A percentile compares a stretch with the other conserved stretches of the same genome.
These are phyloP conservation scores for Coemansia sp. DNA, from an alignment of 192 early-diverging fungal genomes.

Conservation along the genomic window DNA sequence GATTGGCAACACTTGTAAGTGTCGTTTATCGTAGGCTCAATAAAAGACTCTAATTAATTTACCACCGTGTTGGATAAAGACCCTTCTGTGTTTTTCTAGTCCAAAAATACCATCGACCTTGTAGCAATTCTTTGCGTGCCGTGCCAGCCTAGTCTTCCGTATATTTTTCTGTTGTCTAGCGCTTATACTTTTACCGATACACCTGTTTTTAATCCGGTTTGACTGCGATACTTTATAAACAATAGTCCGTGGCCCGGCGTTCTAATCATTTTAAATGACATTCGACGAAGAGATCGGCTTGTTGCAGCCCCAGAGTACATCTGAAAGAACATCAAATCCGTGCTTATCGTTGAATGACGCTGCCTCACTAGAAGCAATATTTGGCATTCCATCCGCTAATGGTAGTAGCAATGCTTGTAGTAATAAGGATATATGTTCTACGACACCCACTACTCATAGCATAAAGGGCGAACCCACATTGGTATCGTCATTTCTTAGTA, in stretches of 20 bases:
- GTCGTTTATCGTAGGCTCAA: background rate
- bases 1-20: background rate
- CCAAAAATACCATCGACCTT: background rate
- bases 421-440: background rate
- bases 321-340: background rate
- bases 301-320: conserved; percentile 4
- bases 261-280: background rate
- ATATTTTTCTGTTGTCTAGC: background rate
- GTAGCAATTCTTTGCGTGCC: background rate
- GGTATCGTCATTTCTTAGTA: background rate
- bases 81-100: background rate
- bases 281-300: conserved; percentile 11
- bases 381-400: background rate
- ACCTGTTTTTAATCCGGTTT: background rate
- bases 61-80: background rate
- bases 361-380: conserved; percentile 4
- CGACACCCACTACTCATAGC: background rate
- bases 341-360: background rate
- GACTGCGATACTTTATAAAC: background rate
- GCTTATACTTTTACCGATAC: background rate
- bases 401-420: background rate
- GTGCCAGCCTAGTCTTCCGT: background rate
- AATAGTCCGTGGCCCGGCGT: background rate
- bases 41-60: background rate
- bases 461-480: background rate